Percentiles rank a stretch among this genome's conserved stretches.
These are phyloP conservation scores for Alternaria atra DNA, from an alignment of 2,329 filamentous ascomycete species.

Conservation along the genomic window DNA sequence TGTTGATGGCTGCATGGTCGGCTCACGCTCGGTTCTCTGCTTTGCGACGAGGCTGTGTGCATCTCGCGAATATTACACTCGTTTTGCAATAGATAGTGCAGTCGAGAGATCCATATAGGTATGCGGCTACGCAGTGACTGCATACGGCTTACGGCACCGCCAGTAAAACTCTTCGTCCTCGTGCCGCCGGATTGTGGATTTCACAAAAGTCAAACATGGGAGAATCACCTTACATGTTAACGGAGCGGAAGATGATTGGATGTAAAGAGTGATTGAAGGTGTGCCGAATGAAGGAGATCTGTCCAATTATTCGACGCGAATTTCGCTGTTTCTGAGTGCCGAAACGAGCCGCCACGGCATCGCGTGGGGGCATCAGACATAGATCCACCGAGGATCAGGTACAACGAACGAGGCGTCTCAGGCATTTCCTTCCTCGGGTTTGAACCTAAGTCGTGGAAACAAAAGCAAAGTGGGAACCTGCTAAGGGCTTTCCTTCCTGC, in stretches of 20 bases:
- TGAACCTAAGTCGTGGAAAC: constrained; percentile 34
- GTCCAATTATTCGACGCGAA: not conserved
- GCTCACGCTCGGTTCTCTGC: constrained; percentile 31
- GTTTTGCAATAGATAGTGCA: constrained; percentile 20
- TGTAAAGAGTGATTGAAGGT: not conserved
- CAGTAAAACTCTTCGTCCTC: constrained; percentile 33
- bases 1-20: constrained; percentile 32
- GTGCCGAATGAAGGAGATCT: constrained; percentile 1
- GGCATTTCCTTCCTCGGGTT: constrained; percentile 18
- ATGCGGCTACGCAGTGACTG: constrained; percentile 16
- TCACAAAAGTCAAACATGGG: not conserved
- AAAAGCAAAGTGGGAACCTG: constrained; percentile 40
- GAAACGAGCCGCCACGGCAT: constrained; percentile 25
- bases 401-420: constrained; percentile 37
- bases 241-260: not conserved
- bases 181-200: constrained; percentile 25
- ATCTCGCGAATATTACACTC: constrained; percentile 24
- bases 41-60: constrained; percentile 39
- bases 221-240: not conserved
- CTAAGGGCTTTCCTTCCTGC: constrained; percentile 27
- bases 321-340: constrained; percentile 17
- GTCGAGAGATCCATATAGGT: constrained; percentile 12
- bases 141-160: constrained; percentile 27
- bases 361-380: constrained; percentile 39
- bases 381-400: constrained; percentile 43